Conservation (phyloP, 768 basidiomycete species). For the Auricularia sp. region DNA sequence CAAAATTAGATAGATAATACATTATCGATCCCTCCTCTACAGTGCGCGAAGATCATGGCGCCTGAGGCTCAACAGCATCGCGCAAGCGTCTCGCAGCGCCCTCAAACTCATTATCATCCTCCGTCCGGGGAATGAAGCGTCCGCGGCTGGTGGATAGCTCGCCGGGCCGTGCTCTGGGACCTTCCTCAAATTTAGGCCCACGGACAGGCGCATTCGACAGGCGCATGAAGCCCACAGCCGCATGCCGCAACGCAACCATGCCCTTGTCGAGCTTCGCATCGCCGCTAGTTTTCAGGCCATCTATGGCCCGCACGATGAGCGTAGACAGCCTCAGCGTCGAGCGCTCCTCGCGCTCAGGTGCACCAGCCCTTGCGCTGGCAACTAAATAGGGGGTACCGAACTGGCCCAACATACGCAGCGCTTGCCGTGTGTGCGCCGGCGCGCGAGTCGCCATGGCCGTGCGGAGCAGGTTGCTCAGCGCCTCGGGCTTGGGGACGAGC, state of each 20-base stretch:
- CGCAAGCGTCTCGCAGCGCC: neutral
- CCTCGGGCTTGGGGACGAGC: slow-evolving; percentile 40
- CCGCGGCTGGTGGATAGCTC: neutral
- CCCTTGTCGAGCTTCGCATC: neutral
- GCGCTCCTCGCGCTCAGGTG: neutral
- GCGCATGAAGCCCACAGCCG: neutral
- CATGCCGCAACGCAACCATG: neutral
- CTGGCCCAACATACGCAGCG: slow-evolving; percentile 46
- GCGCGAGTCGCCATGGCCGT: slow-evolving; percentile 47
- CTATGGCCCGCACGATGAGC: neutral
- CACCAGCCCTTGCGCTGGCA: neutral
- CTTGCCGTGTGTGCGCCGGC: slow-evolving; percentile 41
- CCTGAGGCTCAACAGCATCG: neutral
- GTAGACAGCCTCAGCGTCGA: neutral
- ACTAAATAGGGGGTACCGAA: slow-evolving; percentile 21
- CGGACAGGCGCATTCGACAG: neutral
- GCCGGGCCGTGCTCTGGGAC: neutral
- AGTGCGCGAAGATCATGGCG: no score
- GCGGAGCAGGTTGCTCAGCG: slow-evolving; percentile 47
- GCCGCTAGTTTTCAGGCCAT: neutral
- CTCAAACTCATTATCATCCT: neutral
- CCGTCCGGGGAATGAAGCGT: neutral
- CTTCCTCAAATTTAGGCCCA: neutral
- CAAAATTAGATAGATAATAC: neutral
- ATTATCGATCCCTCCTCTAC: neutral